A percentile compares a stretch with the other conserved stretches of the same genome.
Conservation (phyloP, 148 eudicot species). For the Pouteria glomerata region DNA sequence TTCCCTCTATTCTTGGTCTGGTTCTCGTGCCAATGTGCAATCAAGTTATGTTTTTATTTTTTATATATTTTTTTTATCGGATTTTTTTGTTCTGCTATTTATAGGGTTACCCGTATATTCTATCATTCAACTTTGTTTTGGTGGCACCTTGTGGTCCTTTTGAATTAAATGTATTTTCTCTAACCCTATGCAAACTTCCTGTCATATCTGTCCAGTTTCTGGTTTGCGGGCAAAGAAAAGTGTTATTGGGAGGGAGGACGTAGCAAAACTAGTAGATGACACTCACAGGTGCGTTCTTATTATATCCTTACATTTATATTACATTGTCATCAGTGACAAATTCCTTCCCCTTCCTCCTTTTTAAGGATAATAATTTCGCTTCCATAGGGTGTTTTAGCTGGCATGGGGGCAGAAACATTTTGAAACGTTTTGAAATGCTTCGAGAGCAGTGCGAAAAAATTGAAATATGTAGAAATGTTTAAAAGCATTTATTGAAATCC, state of each 20-base stretch:
- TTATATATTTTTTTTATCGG: background rate
- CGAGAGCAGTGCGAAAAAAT: no score
- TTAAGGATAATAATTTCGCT: no score
- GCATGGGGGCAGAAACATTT: no score
- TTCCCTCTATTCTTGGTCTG: no score
- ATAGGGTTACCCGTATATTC: background rate
- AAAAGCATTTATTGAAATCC: no score
- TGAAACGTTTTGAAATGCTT: no score
- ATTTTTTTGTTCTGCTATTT: background rate
- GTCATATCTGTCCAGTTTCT: constrained; percentile 41
- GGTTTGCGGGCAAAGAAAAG: constrained; percentile 75
- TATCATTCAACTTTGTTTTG: background rate
- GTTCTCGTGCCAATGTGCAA: background rate
- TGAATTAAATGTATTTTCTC: background rate
- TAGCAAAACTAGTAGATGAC: constrained; percentile 87
- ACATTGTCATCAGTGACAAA: background rate
- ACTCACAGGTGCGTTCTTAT: constrained; percentile 58
- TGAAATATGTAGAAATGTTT: no score
- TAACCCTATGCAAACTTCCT: background rate
- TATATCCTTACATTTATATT: background rate
- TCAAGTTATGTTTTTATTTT: background rate
- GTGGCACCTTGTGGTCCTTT: background rate
- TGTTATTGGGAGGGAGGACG: constrained; percentile 68
- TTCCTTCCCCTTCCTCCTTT: no score
- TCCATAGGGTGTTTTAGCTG: no score